Percentiles rank a stretch among this genome's conserved stretches.
Evolutionary conservation across 345 rosid genomes (phyloP).

Genomic region (Trapa incisa): DNA sequence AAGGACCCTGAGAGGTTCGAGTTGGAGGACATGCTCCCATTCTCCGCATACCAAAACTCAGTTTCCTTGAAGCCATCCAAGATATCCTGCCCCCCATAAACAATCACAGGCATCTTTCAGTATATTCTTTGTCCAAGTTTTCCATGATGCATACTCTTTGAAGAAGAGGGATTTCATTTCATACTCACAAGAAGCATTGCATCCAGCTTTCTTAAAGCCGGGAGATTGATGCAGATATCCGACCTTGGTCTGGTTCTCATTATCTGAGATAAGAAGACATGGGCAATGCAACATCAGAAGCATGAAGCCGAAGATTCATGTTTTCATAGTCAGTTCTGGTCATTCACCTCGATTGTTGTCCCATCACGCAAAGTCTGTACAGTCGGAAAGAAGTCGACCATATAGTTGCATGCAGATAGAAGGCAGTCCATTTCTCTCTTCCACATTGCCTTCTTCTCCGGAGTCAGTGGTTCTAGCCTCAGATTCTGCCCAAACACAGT

Average conservation of each 20-base stretch:
- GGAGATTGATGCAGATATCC: conserved; percentile 42
- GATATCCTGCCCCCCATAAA: conserved; percentile 12
- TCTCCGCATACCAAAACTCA: conserved; percentile 41
- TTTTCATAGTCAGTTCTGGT: background rate
- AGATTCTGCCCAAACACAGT: conserved; percentile 80
- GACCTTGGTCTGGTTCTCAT: conserved; percentile 39
- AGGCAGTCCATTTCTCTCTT: conserved; percentile 85
- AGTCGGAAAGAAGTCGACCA: conserved; percentile 57
- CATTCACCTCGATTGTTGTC: conserved; percentile 48
- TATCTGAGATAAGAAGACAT: conserved; percentile 12
- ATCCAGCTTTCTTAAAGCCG: conserved; percentile 47
- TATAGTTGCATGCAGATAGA: conserved; percentile 70
- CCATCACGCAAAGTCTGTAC: conserved; percentile 49
- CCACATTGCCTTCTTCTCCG: conserved; percentile 81
- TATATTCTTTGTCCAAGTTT: no score
- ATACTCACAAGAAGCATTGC: conserved; percentile 31
- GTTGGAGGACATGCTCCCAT: conserved; percentile 15
- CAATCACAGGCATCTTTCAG: background rate
- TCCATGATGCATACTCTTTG: no score
- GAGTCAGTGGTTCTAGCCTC: conserved; percentile 66
- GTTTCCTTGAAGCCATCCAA: conserved; percentile 35
- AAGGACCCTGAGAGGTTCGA: conserved; percentile 8
- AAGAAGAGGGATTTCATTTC: no score
- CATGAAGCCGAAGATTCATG: background rate
- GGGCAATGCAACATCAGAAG: background rate